A percentile compares a stretch with the other conserved stretches of the same genome.
Conservation (phyloP, 208 protist species). For the Leishmania braziliensis region DNA sequence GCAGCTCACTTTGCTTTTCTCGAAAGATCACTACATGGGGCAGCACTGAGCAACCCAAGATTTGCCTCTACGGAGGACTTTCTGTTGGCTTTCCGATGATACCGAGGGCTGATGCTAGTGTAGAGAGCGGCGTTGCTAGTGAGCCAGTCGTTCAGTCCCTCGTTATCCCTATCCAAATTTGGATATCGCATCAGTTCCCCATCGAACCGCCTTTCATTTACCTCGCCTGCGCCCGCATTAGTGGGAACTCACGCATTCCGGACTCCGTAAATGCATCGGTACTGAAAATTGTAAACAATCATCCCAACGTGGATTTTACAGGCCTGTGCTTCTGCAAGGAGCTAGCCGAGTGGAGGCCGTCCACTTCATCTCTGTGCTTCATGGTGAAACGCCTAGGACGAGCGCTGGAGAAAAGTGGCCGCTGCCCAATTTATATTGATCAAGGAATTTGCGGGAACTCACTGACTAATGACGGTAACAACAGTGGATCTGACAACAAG, state of each 20-base stretch:
- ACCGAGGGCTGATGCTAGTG: conserved; percentile 3
- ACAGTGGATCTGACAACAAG: conserved; percentile 8
- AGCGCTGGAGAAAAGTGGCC: conserved; percentile 35
- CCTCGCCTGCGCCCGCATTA: conserved; percentile 34
- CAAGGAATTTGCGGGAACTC: conserved; percentile 6
- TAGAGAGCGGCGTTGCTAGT: not conserved
- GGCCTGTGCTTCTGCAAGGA: conserved; percentile 53
- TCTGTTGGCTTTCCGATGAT: conserved; percentile 35
- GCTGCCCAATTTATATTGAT: conserved; percentile 54
- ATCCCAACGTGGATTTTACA: conserved; percentile 59
- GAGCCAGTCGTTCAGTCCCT: conserved; percentile 16
- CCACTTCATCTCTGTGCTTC: conserved; percentile 37
- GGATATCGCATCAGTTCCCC: conserved; percentile 55
- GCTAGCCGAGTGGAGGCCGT: conserved; percentile 54
- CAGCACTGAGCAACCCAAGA: conserved; percentile 49
- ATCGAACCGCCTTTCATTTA: conserved; percentile 61
- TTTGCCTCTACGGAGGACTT: conserved; percentile 66
- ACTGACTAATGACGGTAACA: not conserved
- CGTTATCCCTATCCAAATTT: conserved; percentile 67
- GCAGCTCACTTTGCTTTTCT: conserved; percentile 33
- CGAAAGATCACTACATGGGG: conserved; percentile 49
- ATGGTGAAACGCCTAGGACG: conserved; percentile 31
- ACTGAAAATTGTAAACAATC: conserved; percentile 45
- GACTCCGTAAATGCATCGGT: conserved; percentile 18
- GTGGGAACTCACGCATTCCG: conserved; percentile 20